Evolutionary conservation across 1,284 basidiomycete species (phyloP), one percentile per base, ranked within the genome.

Genomic region (Sanghuangporus baumii): DNA sequence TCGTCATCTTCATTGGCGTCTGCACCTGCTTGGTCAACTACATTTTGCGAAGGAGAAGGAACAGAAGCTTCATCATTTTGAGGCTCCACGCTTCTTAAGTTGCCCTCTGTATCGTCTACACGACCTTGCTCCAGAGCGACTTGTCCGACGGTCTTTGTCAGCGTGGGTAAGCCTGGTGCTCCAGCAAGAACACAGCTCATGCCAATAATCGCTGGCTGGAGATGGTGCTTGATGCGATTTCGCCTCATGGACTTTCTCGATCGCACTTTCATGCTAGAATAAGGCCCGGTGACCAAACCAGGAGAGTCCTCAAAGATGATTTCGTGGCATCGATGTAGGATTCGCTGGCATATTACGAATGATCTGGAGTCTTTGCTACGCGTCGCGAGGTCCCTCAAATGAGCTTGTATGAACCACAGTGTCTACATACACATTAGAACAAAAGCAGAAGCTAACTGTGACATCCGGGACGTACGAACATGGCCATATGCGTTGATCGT

Each of bases 351-450:
- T 67, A 97, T 90, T 63, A 86, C 78, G 75, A 99, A 98, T 0
- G 94, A 91, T 31, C 81, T 83, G 1, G 94, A 88, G 64, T 87
- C 83, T 51, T 86, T 81, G 47, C 80, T 79, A 12, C 79, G 77
- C 3, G 77, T 73, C 0, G 91, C 83, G n/a, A 97, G 79, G 74
- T 98, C 96, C 66, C 85, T 87, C n/a, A 98, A 79, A 36, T 91
- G 87, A 23, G 94, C 91, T 84, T 98, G 96, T 89, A 98, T 95
- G 75, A 95, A 97, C 94, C 95, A 98, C 57, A 98, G 78, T 0
- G 96, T 97, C 95, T 96, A 14, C 34, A 34, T 40, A 26, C 11
- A 26, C 31, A 41, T 58, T 61, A 12, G 26, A 38, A 36, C 18
- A 14, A 26, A 23, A 1, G 1, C 14, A 26, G 31, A n/a, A 31